Evolutionary conservation across 2,329 filamentous ascomycete genomes (phyloP).

Genomic region (Verticillium tricorpus): DNA sequence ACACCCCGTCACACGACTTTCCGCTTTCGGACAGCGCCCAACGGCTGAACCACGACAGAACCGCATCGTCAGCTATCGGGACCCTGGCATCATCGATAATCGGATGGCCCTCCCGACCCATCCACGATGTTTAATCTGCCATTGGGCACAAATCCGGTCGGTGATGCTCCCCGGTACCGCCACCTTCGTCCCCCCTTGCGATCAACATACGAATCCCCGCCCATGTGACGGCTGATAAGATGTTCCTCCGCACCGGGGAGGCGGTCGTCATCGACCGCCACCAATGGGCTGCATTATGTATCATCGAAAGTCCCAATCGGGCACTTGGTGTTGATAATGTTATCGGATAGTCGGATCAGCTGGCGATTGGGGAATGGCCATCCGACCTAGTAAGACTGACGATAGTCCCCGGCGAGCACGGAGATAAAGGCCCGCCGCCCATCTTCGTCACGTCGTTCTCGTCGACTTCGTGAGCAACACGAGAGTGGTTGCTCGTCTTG

Average conservation of each 20-base stretch:
- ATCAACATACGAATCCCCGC: neutral
- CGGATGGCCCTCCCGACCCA: neutral
- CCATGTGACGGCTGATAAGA: neutral
- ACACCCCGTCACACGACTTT: neutral
- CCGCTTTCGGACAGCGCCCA: neutral
- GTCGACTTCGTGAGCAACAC: neutral
- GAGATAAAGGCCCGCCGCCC: neutral
- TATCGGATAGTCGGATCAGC: neutral
- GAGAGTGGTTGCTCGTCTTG: neutral
- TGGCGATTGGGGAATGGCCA: neutral
- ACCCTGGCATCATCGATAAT: neutral
- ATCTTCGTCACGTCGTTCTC: neutral
- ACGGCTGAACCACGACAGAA: neutral
- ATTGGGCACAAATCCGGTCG: neutral
- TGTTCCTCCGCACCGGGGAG: neutral
- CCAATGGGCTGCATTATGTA: neutral
- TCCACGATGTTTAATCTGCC: neutral
- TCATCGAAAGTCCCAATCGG: neutral
- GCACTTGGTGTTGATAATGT: neutral
- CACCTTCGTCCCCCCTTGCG: neutral
- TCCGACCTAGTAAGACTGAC: neutral
- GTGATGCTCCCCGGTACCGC: neutral
- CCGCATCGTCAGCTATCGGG: neutral
- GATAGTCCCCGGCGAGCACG: neutral
- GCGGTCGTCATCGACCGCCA: neutral